These are phyloP conservation scores for Secale cereale DNA, from an alignment of 176 grass and related monocot genomes.

Conservation along the genomic window DNA sequence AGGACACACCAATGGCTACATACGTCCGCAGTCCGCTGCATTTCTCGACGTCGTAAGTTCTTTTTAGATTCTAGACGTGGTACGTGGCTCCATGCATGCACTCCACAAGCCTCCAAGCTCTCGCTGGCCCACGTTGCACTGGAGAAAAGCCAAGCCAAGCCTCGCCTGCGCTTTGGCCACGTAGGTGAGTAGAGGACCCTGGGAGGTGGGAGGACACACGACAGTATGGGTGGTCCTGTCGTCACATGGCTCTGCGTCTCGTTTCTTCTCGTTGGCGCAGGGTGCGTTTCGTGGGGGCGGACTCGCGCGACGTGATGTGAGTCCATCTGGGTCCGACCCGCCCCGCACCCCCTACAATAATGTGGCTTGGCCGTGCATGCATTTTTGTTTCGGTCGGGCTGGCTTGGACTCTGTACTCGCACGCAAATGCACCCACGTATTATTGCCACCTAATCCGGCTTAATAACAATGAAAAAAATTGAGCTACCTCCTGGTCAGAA, in stretches of 20 bases:
- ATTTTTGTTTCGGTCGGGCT: not conserved
- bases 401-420: not conserved
- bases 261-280: not conserved
- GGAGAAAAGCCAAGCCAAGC: not conserved
- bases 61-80: no score
- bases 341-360: not conserved
- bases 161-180: not conserved
- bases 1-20: no score
- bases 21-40: not conserved
- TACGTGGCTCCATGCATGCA: not conserved
- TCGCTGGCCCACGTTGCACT: not conserved
- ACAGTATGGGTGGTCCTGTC: not conserved
- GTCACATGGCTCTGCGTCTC: not conserved
- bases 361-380: not conserved
- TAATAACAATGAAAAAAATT: no score
- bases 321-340: not conserved
- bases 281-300: not conserved
- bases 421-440: not conserved
- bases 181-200: not conserved
- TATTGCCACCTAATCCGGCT: not conserved
- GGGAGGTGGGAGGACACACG: not conserved
- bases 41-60: not conserved
- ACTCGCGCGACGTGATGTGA: no score
- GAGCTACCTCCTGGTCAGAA: no score
- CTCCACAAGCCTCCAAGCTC: not conserved